A percentile compares a stretch with the other conserved stretches of the same genome.
Conservation (phyloP, 2,329 filamentous ascomycete genomes). For the Verticillium albo-atrum region DNA sequence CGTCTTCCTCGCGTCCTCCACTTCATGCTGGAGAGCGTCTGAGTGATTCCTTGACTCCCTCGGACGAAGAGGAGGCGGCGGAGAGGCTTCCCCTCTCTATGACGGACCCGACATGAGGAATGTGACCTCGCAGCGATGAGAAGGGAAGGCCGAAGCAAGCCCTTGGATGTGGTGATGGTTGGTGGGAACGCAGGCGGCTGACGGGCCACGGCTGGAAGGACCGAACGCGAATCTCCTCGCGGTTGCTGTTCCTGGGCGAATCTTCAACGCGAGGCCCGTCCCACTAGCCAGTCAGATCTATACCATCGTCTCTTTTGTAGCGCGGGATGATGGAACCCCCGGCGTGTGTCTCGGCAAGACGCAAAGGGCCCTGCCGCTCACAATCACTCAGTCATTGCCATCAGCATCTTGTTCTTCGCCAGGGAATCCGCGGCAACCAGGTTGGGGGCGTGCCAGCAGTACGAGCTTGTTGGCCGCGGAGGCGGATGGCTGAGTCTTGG, state of each 20-base stretch:
- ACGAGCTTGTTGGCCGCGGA: not conserved
- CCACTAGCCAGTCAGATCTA: not conserved
- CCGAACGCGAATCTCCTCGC: not conserved
- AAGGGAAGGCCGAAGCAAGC: conserved; percentile 2
- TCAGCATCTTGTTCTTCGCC: not conserved
- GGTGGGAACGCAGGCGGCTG: not conserved
- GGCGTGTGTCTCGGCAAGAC: not conserved
- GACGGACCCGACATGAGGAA: not conserved
- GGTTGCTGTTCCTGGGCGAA: not conserved
- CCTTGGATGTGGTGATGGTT: conserved; percentile 21
- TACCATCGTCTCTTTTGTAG: not conserved
- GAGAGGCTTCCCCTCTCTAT: not conserved
- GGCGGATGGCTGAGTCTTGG: not conserved
- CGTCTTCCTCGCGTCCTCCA: not conserved
- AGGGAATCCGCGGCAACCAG: not conserved
- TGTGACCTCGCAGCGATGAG: not conserved
- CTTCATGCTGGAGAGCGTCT: not conserved
- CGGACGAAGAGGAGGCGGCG: not conserved
- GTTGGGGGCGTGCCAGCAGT: not conserved
- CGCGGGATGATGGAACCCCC: not conserved
- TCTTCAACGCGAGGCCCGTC: conserved; percentile 2
- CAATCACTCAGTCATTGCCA: not conserved
- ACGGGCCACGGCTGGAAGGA: too few species aligned
- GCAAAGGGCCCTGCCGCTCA: not conserved
- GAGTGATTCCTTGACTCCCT: not conserved